A percentile compares a stretch with the other conserved stretches of the same genome.
phyloP scores from a whole-genome alignment of 2,329 filamentous ascomycete genomes.

The Penicillium sp. region DNA sequence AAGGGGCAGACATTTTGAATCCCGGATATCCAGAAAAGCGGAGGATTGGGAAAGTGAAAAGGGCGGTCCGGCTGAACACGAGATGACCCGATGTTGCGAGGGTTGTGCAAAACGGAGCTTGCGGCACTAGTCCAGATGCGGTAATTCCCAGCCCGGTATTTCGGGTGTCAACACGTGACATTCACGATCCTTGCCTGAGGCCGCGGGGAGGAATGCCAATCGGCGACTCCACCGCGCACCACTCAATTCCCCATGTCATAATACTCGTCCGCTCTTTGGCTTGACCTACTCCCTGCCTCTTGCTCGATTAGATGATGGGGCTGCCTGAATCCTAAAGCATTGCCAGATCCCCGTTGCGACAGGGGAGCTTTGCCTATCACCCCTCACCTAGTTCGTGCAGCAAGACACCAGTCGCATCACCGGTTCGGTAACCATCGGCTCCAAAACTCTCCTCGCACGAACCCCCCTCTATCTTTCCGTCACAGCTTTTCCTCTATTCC shows the following conservation, averaged over 20 bases:
- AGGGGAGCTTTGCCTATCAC: slow-evolving; percentile 28
- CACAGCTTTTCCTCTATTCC: background rate
- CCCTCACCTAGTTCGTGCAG: slow-evolving; percentile 30
- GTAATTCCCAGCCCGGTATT: slow-evolving; percentile 16
- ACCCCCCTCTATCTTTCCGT: background rate
- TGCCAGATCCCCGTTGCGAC: slow-evolving; percentile 23
- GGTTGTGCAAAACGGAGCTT: slow-evolving; percentile 42
- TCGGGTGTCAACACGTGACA: slow-evolving; percentile 21
- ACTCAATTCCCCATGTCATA: slow-evolving; percentile 25
- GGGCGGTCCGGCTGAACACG: slow-evolving; percentile 34
- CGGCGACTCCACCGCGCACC: slow-evolving; percentile 24
- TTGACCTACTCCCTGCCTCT: slow-evolving; percentile 8
- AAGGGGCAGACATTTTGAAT: slow-evolving; percentile 66
- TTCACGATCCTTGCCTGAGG: slow-evolving; percentile 23
- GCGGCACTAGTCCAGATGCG: slow-evolving; percentile 30
- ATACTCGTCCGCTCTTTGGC: slow-evolving; percentile 1
- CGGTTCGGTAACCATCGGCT: slow-evolving; percentile 30
- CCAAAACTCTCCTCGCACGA: slow-evolving; percentile 11
- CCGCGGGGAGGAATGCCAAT: slow-evolving; percentile 16
- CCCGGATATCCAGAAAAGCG: slow-evolving; percentile 31
- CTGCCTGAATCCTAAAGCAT: slow-evolving; percentile 22
- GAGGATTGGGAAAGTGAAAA: slow-evolving; percentile 32
- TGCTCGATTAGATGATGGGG: slow-evolving; percentile 21
- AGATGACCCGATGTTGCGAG: slow-evolving; percentile 39
- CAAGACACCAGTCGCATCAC: slow-evolving; percentile 28